Evolutionary conservation across 2,329 filamentous ascomycete genomes (phyloP).

Genomic region (Epichloe gansuensis): DNA sequence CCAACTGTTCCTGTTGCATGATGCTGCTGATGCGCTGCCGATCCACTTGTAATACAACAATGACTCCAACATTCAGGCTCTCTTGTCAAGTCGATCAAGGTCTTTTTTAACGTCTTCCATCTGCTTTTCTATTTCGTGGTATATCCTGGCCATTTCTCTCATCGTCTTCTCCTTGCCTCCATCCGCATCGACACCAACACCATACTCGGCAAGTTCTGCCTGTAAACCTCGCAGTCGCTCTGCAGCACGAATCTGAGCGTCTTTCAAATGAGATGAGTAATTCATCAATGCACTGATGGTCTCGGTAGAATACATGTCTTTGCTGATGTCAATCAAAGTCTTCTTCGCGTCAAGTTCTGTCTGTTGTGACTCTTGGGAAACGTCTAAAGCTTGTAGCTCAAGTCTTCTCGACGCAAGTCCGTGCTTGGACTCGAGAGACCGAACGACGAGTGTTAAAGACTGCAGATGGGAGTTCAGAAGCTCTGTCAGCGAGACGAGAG

Average conservation of each 20-base stretch:
- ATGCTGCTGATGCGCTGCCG: background rate
- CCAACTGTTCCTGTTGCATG: background rate
- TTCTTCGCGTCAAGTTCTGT: slow-evolving; percentile 26
- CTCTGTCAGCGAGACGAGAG: slow-evolving; percentile 22
- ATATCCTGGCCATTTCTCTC: slow-evolving; percentile 40
- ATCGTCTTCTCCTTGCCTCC: slow-evolving; percentile 34
- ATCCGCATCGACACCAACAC: slow-evolving; percentile 25
- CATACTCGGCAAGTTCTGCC: slow-evolving; percentile 36
- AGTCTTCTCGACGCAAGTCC: slow-evolving; percentile 36
- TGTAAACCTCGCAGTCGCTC: slow-evolving; percentile 29
- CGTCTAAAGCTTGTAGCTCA: slow-evolving; percentile 35
- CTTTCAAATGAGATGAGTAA: slow-evolving; percentile 36
- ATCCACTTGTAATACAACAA: background rate
- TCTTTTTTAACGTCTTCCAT: slow-evolving; percentile 37
- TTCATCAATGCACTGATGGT: slow-evolving; percentile 28
- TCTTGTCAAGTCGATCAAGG: slow-evolving; percentile 21
- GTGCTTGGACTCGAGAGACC: slow-evolving; percentile 41
- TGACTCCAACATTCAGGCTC: background rate
- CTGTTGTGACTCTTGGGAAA: slow-evolving; percentile 29
- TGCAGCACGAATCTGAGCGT: slow-evolving; percentile 31
- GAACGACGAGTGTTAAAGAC: slow-evolving; percentile 31
- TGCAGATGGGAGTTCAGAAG: slow-evolving; percentile 29
- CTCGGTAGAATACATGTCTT: slow-evolving; percentile 33
- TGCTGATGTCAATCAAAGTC: slow-evolving; percentile 21
- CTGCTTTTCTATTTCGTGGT: slow-evolving; percentile 35